Evolutionary conservation across 2,329 filamentous ascomycete species (phyloP), one percentile per base, ranked within the genome.

Genomic region (Metarhizium guizhouense): DNA sequence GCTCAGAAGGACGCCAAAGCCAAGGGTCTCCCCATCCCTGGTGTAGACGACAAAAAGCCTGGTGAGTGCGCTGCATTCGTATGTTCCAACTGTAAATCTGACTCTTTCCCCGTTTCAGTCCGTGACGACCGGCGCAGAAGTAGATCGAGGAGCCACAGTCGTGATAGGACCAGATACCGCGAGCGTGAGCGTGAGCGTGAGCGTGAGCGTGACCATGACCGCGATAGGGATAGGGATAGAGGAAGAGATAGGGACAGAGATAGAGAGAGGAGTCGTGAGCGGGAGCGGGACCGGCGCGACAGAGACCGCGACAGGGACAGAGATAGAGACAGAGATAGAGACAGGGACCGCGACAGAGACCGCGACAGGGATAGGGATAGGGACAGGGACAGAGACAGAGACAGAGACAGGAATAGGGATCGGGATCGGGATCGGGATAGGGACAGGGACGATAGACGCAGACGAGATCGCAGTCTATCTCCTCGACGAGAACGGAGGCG

Each of bases 1-100:
- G 81, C 81, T 3, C 81, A 84, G 61, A 79, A 80, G 58, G 81
- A 84, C 60, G 82, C 82, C 36, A 75, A 79, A 34, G 76, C 76
- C 51, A 84, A 84, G 64, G 81, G 81, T 8, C 66, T 83, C 45
- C 80, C 81, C 1, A 68, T 82, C 20, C 80, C 80, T 0, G 78
- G 80, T n/a, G 71, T 82, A n/a, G 78, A 82, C 54, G 80, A 82
- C 60, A 76, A 73, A 59, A 72, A 71, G 58, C 30, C 13, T 16
- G 45, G 45, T 30, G 14, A 16, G 45, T 48, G 14, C 42, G 20
- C n/a, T 8, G 16, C 20, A 20, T 45, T 20, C 11, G 5, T 45
- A 7, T 10, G 6, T 10, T 16, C 6, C 16, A 20, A 45, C 18
- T 3, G 2, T 11, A 40, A 34, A 0, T 42, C 40, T 42, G 14